Percentiles rank a stretch among this genome's conserved stretches.
These are phyloP conservation scores for Pseudogymnoascus sp. DNA, from an alignment of 2,329 filamentous ascomycete genomes.

Conservation along the genomic window DNA sequence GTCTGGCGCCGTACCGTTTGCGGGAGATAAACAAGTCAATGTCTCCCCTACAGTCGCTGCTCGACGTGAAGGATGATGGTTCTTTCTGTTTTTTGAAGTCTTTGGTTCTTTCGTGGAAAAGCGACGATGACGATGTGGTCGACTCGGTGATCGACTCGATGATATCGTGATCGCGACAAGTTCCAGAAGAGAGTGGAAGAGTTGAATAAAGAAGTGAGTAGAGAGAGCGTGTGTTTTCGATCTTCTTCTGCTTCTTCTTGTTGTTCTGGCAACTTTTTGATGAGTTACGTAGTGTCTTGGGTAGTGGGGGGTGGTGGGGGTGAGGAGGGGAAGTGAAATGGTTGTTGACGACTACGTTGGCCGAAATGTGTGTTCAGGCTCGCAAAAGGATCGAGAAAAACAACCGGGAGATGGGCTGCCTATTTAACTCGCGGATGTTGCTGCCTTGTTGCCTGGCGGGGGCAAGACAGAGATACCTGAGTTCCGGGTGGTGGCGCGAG, in stretches of 20 bases:
- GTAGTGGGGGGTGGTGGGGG: slow-evolving; percentile 11
- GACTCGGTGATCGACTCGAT: slow-evolving; percentile 7
- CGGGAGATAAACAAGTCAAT: slow-evolving; percentile 97
- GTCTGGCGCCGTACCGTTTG: slow-evolving; percentile 45
- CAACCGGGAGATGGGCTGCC: slow-evolving; percentile 20
- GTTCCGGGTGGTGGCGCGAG: not conserved
- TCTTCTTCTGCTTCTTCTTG: not conserved
- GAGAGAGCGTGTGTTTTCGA: not conserved
- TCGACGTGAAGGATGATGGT: slow-evolving; percentile 19
- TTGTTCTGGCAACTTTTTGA: not conserved
- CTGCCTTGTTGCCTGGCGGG: slow-evolving; percentile 5
- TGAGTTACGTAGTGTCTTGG: slow-evolving; percentile 7
- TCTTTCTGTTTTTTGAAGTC: not conserved
- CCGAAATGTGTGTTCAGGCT: slow-evolving; percentile 18
- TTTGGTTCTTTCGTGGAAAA: slow-evolving; percentile 18
- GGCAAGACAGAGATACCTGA: slow-evolving; percentile 2
- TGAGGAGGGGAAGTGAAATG: slow-evolving; percentile 6
- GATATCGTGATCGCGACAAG: not conserved
- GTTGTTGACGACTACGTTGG: slow-evolving; percentile 21
- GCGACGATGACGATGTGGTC: slow-evolving; percentile 15
- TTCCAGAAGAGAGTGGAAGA: not conserved
- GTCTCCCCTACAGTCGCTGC: slow-evolving; percentile 69
- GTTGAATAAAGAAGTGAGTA: not conserved
- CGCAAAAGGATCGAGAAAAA: slow-evolving; percentile 11
- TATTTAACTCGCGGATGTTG: slow-evolving; percentile 10